Conservation (phyloP, 2,329 filamentous ascomycete genomes). For the Curvularia hawaiiensis region DNA sequence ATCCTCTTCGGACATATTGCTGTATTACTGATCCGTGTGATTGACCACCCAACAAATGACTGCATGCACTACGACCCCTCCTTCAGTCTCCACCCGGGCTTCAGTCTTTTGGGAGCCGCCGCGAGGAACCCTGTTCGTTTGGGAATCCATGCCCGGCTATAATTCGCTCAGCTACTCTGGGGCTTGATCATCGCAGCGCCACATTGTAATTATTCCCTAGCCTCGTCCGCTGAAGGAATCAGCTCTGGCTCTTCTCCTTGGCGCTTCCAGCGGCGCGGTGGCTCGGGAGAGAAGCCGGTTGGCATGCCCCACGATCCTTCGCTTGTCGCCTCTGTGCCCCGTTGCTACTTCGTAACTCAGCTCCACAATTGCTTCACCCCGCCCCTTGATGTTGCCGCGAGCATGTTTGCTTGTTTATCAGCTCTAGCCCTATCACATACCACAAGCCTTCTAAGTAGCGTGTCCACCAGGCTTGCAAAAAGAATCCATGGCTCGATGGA, state of each 20-base stretch:
- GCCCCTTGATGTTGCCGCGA: neutral
- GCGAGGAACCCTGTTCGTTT: neutral
- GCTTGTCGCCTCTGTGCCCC: neutral
- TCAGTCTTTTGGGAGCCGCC: neutral
- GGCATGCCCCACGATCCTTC: neutral
- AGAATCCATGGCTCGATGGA: neutral
- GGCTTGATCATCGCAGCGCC: constrained; percentile 3
- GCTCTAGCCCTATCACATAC: neutral
- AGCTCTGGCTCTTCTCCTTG: neutral
- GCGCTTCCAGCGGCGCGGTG: neutral
- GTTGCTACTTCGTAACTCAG: neutral
- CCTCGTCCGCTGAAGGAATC: neutral
- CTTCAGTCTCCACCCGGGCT: neutral
- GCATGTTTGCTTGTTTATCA: neutral
- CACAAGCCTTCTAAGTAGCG: neutral
- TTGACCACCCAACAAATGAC: neutral
- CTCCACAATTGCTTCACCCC: constrained; percentile 1
- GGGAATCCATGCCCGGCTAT: neutral
- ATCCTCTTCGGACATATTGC: neutral
- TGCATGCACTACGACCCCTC: constrained; percentile 6
- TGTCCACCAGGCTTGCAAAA: neutral
- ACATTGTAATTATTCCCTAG: neutral
- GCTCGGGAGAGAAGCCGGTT: constrained; percentile 2
- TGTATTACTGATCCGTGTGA: neutral
- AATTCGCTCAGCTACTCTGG: neutral